These are phyloP conservation scores for Aspergillus cristatus DNA, from an alignment of 495 filamentous ascomycete species.

Conservation along the genomic window DNA sequence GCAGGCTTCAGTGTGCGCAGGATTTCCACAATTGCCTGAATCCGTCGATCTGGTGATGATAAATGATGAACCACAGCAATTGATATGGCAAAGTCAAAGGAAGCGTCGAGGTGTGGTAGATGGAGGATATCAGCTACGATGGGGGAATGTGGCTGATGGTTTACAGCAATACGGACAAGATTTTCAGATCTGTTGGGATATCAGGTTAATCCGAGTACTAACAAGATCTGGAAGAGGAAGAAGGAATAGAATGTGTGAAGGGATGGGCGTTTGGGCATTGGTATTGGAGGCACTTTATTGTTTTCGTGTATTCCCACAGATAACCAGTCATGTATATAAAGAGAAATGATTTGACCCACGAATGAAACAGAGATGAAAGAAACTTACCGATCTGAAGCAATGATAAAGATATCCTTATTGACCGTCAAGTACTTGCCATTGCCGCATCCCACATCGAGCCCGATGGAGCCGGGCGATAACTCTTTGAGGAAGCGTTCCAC, in stretches of 20 bases:
- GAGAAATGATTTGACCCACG: conserved; percentile 1
- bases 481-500: conserved; percentile 68
- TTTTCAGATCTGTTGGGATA: conserved; percentile 48
- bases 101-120: conserved; percentile 56
- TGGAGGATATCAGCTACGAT: conserved; percentile 63
- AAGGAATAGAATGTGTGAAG: no score
- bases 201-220: conserved; percentile 14
- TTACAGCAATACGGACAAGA: conserved; percentile 62
- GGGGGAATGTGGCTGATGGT: conserved; percentile 52
- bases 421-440: conserved; percentile 92
- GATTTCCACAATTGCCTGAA: conserved; percentile 63
- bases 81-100: conserved; percentile 89
- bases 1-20: conserved; percentile 53
- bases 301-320: no score
- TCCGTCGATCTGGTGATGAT: conserved; percentile 66
- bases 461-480: conserved; percentile 64
- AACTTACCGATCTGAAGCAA: conserved; percentile 76
- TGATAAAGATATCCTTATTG: conserved; percentile 68
- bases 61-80: conserved; percentile 94
- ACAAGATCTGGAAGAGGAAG: no score
- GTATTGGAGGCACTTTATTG: no score
- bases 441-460: conserved; percentile 82
- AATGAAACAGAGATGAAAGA: conserved; percentile 1
- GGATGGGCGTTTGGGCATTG: no score
- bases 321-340: no score